These are phyloP conservation scores for Ogataea salicorniae DNA, from an alignment of 805 yeast genomes.

Conservation along the genomic window DNA sequence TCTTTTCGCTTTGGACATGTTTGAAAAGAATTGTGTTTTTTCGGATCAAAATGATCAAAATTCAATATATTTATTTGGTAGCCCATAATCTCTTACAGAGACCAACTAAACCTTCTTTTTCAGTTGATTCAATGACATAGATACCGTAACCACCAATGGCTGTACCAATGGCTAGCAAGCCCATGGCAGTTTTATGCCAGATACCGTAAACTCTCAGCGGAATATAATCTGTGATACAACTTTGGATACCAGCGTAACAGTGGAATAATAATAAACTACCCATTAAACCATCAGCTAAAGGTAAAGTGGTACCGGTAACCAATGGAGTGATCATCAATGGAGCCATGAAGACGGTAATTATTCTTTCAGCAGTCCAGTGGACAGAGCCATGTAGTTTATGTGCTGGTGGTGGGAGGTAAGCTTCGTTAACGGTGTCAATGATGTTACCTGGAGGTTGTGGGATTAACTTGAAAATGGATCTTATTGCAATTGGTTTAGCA, in stretches of 20 bases:
- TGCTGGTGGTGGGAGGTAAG: slow-evolving; percentile 56
- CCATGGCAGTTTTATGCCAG: slow-evolving; percentile 57
- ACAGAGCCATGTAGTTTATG: slow-evolving; percentile 58
- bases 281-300: slow-evolving; percentile 52
- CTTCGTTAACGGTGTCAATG: slow-evolving; percentile 69
- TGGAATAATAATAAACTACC: slow-evolving; percentile 56
- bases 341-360: slow-evolving; percentile 52
- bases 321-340: slow-evolving; percentile 64
- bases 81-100: slow-evolving; percentile 31
- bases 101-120: slow-evolving; percentile 59
- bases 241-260: slow-evolving; percentile 64
- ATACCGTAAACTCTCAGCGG: slow-evolving; percentile 69
- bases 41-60: not conserved
- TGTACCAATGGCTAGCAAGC: slow-evolving; percentile 57
- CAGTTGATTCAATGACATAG: slow-evolving; percentile 60
- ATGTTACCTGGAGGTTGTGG: slow-evolving; percentile 70
- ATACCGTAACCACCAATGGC: slow-evolving; percentile 65
- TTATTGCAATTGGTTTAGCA: slow-evolving; percentile 10
- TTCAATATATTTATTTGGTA: slow-evolving; percentile 12
- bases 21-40: not conserved
- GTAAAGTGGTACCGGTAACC: slow-evolving; percentile 47
- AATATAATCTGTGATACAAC: slow-evolving; percentile 75
- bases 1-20: not conserved
- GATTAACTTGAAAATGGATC: slow-evolving; percentile 26
- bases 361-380: slow-evolving; percentile 71